A percentile compares a stretch with the other conserved stretches of the same genome.
Evolutionary conservation across 2,329 filamentous ascomycete genomes (phyloP).

Genomic region (Microdochium bolleyi): DNA sequence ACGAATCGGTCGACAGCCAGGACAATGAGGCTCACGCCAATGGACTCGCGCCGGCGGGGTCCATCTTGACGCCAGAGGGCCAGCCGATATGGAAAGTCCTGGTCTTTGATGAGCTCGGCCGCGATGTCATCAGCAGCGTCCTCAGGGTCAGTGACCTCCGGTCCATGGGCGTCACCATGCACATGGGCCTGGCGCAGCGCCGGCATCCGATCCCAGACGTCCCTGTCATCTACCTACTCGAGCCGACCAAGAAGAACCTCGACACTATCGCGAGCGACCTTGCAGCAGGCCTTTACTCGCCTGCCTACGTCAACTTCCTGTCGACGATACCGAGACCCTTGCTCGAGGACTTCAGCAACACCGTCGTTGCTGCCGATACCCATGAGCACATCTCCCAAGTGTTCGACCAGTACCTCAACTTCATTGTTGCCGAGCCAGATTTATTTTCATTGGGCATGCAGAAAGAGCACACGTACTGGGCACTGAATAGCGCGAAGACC

Average conservation of each 20-base stretch:
- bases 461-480: constrained; percentile 86
- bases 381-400: constrained; percentile 87
- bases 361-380: constrained; percentile 77
- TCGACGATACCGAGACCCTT: constrained; percentile 85
- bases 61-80: constrained; percentile 77
- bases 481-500: constrained; percentile 88
- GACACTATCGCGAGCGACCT: constrained; percentile 79
- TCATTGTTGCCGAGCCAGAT: constrained; percentile 91
- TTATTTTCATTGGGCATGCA: constrained; percentile 91
- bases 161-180: constrained; percentile 91
- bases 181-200: constrained; percentile 78
- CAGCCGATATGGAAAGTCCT: constrained; percentile 97
- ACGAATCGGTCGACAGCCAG: constrained; percentile 59
- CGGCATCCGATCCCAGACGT: constrained; percentile 93
- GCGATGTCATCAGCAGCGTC: constrained; percentile 96
- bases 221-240: constrained; percentile 91
- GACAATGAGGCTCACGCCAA: constrained; percentile 57
- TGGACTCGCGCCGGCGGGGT: constrained; percentile 61
- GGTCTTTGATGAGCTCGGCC: constrained; percentile 84
- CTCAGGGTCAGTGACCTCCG: constrained; percentile 88
- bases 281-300: constrained; percentile 79
- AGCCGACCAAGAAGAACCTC: constrained; percentile 76
- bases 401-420: constrained; percentile 96
- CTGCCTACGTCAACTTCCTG: constrained; percentile 94
- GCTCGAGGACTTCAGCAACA: constrained; percentile 87